phyloP scores from a whole-genome alignment of 2,329 filamentous ascomycete species.

The Diplodia sapinea region DNA sequence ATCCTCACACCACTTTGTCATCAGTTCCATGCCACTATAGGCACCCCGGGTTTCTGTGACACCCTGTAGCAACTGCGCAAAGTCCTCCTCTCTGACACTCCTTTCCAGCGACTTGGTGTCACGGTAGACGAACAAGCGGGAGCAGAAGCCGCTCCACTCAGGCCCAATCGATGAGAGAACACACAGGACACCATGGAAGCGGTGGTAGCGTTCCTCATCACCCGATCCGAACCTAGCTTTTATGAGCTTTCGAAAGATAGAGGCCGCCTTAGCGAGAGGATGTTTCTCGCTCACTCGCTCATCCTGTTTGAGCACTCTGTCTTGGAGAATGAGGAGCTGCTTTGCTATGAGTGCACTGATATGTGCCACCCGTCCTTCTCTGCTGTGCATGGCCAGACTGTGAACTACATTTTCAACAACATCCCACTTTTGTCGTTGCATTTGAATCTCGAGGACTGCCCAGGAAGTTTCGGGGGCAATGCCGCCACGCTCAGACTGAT shows the following conservation, averaged over 20 bases:
- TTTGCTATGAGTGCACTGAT: conserved; percentile 14
- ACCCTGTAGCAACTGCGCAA: conserved; percentile 55
- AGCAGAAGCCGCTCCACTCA: conserved; percentile 32
- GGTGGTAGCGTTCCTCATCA: not conserved
- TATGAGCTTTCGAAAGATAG: conserved; percentile 15
- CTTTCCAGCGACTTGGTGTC: conserved; percentile 31
- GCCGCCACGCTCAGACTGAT: not conserved
- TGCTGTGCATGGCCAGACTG: not conserved
- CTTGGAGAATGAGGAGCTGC: conserved; percentile 27
- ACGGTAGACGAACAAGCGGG: not conserved
- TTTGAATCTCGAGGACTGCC: conserved; percentile 52
- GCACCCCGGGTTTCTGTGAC: conserved; percentile 59
- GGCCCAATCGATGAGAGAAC: conserved; percentile 41
- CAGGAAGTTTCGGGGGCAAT: conserved; percentile 41
- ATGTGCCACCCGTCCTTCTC: not conserved
- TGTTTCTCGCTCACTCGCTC: not conserved
- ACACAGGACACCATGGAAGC: conserved; percentile 25
- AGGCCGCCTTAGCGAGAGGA: conserved; percentile 1
- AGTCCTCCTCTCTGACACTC: conserved; percentile 51
- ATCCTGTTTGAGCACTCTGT: not conserved
- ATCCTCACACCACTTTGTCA: conserved; percentile 54
- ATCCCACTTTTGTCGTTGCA: conserved; percentile 50
- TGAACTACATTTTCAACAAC: conserved; percentile 48
- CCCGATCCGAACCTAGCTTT: not conserved
- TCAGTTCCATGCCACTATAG: conserved; percentile 54